Evolutionary conservation across 331 rosid genomes (phyloP).

Genomic region (Phaseolus coccineus): DNA sequence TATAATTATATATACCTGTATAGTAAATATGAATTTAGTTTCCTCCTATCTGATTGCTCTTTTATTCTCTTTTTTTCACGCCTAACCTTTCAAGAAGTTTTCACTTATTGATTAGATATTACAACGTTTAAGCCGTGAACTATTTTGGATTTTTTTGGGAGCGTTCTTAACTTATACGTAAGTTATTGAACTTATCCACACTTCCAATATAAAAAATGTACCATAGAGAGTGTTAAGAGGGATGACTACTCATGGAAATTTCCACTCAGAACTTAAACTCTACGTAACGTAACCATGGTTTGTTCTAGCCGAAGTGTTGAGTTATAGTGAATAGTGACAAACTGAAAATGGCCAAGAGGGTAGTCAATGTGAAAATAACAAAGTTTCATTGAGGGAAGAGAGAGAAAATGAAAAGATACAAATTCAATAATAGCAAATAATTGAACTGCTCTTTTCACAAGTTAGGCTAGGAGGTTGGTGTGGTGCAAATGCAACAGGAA

Average conservation of each 20-base stretch:
- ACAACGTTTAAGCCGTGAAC: neutral
- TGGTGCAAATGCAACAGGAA: neutral
- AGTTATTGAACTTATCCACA: neutral
- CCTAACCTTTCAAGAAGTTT: neutral
- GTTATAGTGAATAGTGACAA: neutral
- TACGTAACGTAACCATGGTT: neutral
- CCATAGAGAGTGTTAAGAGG: neutral
- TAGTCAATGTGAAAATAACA: conserved; percentile 4
- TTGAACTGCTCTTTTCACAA: neutral
- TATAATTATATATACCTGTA: neutral
- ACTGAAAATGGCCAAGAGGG: neutral
- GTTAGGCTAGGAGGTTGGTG: neutral
- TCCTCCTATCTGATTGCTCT: neutral
- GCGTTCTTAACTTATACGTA: neutral
- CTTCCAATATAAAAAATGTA: neutral
- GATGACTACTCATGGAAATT: neutral
- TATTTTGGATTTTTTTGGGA: neutral
- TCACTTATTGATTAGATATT: neutral
- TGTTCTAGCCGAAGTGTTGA: neutral
- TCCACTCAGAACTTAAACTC: neutral
- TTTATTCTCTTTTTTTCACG: neutral
- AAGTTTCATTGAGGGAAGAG: neutral
- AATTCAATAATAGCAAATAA: neutral
- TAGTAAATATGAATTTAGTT: neutral
- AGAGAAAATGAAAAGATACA: neutral